Evolutionary conservation across 805 yeast species (phyloP).

Genomic region (Candida chilensis): DNA sequence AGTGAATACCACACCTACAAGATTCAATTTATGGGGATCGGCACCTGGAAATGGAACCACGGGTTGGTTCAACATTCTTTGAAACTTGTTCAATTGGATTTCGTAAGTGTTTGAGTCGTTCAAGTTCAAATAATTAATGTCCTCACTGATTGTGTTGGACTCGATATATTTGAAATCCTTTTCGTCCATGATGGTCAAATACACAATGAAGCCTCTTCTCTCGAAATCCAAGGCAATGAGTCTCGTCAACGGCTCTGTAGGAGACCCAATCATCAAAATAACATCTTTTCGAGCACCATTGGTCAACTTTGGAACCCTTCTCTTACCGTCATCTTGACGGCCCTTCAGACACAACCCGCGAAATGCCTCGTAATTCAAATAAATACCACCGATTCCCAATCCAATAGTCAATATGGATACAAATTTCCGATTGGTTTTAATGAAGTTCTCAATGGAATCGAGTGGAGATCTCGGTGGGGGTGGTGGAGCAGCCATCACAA

Average conservation of each 20-base stretch:
- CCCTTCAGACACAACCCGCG: no score
- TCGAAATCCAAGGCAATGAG: constrained; percentile 68
- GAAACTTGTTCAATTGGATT: constrained; percentile 39
- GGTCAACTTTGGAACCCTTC: constrained; percentile 53
- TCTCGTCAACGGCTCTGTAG: constrained; percentile 64
- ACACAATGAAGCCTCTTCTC: constrained; percentile 73
- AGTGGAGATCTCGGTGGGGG: background rate
- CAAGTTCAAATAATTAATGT: constrained; percentile 57
- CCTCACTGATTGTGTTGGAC: constrained; percentile 51
- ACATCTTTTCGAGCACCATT: constrained; percentile 75
- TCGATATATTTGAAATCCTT: constrained; percentile 43
- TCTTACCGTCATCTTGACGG: no score
- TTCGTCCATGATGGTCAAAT: constrained; percentile 61
- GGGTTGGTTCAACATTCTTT: constrained; percentile 38
- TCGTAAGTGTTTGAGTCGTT: constrained; percentile 29
- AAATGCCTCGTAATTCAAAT: no score
- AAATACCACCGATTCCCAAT: no score
- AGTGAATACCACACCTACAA: constrained; percentile 59
- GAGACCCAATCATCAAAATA: constrained; percentile 67
- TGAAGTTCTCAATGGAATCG: background rate
- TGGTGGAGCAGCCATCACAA: no score
- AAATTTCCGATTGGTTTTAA: background rate
- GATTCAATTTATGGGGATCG: constrained; percentile 40
- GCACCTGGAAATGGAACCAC: constrained; percentile 55
- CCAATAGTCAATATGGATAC: background rate